A percentile compares a stretch with the other conserved stretches of the same genome.
These are phyloP conservation scores for Tuber borchii DNA, from an alignment of 495 filamentous ascomycete genomes.

Conservation along the genomic window DNA sequence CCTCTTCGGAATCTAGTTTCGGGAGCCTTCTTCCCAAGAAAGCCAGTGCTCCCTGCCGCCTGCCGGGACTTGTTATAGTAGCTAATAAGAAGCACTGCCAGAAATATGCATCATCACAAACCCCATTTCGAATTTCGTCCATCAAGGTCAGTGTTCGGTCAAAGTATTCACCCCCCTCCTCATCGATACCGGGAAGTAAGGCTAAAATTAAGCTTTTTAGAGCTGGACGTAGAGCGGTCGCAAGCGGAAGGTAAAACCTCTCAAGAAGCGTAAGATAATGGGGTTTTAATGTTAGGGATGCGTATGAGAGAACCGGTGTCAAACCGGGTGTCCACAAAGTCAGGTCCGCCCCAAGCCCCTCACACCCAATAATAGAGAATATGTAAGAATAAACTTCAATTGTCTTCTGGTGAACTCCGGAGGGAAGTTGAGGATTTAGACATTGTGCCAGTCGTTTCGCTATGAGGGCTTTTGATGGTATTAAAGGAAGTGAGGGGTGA, in stretches of 20 bases:
- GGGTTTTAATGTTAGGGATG: slow-evolving; percentile 79
- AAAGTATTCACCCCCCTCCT: slow-evolving; percentile 95
- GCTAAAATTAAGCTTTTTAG: slow-evolving; percentile 81
- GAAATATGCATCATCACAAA: slow-evolving; percentile 78
- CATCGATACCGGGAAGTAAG: slow-evolving; percentile 83
- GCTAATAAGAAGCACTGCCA: slow-evolving; percentile 98
- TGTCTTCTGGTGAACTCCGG: slow-evolving; percentile 96
- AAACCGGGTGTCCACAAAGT: slow-evolving; percentile 83
- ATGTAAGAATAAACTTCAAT: slow-evolving; percentile 88
- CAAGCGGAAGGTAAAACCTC: slow-evolving; percentile 64
- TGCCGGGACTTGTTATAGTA: slow-evolving; percentile 75
- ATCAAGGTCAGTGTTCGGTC: slow-evolving; percentile 74
- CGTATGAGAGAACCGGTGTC: slow-evolving; percentile 80
- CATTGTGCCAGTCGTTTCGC: slow-evolving; percentile 92
- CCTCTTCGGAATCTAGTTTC: slow-evolving; percentile 50
- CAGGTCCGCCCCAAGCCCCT: slow-evolving; percentile 72
- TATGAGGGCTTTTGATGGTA: slow-evolving; percentile 78
- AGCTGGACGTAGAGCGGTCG: slow-evolving; percentile 69
- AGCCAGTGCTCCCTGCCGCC: slow-evolving; percentile 78
- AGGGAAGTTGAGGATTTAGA: slow-evolving; percentile 83
- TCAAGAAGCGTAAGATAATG: slow-evolving; percentile 78
- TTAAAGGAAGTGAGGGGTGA: slow-evolving; percentile 61
- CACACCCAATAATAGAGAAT: slow-evolving; percentile 68
- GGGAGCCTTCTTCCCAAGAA: slow-evolving; percentile 76
- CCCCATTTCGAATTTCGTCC: slow-evolving; percentile 65